Conservation (phyloP, 805 yeast species). For the Priceomyces medius region DNA sequence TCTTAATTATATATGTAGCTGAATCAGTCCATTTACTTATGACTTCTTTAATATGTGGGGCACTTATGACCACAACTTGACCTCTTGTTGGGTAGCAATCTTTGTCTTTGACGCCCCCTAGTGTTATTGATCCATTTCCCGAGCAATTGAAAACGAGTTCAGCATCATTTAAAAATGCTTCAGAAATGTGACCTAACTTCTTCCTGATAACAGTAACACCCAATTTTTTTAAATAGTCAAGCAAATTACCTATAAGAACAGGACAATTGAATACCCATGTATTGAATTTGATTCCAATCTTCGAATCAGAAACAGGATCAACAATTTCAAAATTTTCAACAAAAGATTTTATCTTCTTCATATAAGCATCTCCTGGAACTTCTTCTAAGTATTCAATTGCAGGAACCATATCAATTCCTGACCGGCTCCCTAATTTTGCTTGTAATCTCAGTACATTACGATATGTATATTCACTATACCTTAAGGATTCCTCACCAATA, state of each 20-base stretch:
- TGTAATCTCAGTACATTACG: slow-evolving; percentile 6
- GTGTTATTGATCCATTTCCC: slow-evolving; percentile 22
- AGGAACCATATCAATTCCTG: slow-evolving; percentile 5
- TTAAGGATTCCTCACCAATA: slow-evolving; percentile 5
- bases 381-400: slow-evolving; percentile 9
- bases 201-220: slow-evolving; percentile 14
- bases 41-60: slow-evolving; percentile 23
- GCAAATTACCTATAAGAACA: slow-evolving; percentile 14
- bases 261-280: slow-evolving; percentile 22
- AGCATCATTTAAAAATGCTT: slow-evolving; percentile 12
- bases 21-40: slow-evolving; percentile 18
- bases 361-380: slow-evolving; percentile 2
- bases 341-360: slow-evolving; percentile 5
- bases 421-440: slow-evolving; percentile 3
- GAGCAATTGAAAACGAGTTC: slow-evolving; percentile 25
- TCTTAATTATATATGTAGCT: slow-evolving; percentile 24
- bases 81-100: slow-evolving; percentile 22
- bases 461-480: slow-evolving; percentile 12
- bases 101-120: slow-evolving; percentile 21
- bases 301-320: slow-evolving; percentile 1
- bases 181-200: slow-evolving; percentile 14
- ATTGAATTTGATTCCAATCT: slow-evolving; percentile 8
- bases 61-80: slow-evolving; percentile 26
- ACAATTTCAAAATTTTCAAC: slow-evolving; percentile 6
- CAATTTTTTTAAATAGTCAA: slow-evolving; percentile 8